phyloP scores from a whole-genome alignment of 2,329 filamentous ascomycete genomes.

The Rosellinia necatrix region DNA sequence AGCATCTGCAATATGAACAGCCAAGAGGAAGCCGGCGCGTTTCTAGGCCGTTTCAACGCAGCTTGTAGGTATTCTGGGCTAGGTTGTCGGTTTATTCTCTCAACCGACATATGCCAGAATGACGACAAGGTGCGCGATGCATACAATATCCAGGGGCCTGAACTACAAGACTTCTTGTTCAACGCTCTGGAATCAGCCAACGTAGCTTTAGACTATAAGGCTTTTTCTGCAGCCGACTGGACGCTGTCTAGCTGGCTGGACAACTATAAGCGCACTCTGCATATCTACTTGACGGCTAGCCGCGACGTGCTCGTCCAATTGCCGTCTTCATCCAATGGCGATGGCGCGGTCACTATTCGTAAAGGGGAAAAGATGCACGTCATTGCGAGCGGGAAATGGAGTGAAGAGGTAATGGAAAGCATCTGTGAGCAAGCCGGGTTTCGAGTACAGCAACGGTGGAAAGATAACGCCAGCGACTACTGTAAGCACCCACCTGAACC shows the following conservation, averaged over 20 bases:
- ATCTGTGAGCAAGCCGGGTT: slow-evolving; percentile 9
- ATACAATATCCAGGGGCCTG: background rate
- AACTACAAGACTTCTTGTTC: background rate
- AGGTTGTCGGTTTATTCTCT: slow-evolving; percentile 10
- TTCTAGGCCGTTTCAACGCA: slow-evolving; percentile 8
- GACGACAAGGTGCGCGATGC: background rate
- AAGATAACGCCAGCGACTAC: slow-evolving; percentile 4
- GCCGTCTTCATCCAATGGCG: background rate
- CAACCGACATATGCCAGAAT: slow-evolving; percentile 11
- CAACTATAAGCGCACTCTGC: background rate
- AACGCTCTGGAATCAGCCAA: slow-evolving; percentile 5
- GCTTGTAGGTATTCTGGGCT: background rate
- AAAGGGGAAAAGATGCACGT: slow-evolving; percentile 7
- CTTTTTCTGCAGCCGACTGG: slow-evolving; percentile 7
- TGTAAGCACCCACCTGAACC: slow-evolving; percentile 5
- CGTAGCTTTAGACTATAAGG: background rate
- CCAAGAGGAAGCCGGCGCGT: background rate
- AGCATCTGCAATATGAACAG: slow-evolving; percentile 11
- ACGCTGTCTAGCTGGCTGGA: background rate
- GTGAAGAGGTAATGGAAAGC: background rate
- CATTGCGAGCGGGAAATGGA: slow-evolving; percentile 9
- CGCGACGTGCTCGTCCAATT: background rate
- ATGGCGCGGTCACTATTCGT: background rate
- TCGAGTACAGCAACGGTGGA: slow-evolving; percentile 1
- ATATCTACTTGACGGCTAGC: background rate